phyloP scores from a whole-genome alignment of 345 rosid species.

The Pistacia vera region DNA sequence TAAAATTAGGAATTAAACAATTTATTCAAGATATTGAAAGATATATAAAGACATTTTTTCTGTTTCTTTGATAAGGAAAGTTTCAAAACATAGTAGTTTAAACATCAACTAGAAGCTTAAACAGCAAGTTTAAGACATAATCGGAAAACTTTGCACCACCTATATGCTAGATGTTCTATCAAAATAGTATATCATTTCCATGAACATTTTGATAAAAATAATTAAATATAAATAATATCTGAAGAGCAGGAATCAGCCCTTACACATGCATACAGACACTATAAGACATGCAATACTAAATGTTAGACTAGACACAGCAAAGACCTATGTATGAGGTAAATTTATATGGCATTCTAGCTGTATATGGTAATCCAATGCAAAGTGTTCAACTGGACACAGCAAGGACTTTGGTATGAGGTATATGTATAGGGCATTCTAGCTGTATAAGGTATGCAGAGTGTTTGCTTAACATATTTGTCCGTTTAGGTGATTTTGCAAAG shows the following conservation, averaged over 20 bases:
- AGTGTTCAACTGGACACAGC: not conserved
- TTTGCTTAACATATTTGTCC: not conserved
- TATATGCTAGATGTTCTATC: not conserved
- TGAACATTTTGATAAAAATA: not conserved
- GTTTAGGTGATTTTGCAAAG: not conserved
- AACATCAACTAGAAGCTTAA: too few relatives aligned
- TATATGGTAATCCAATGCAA: not conserved
- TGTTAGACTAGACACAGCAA: constrained; percentile 9
- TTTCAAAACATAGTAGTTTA: not conserved
- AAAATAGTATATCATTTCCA: not conserved
- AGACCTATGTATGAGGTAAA: not conserved
- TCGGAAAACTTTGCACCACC: too few relatives aligned
- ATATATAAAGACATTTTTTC: not conserved
- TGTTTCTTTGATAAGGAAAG: not conserved
- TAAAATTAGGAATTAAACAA: constrained; percentile 12
- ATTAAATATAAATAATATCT: too few relatives aligned
- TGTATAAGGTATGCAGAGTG: not conserved
- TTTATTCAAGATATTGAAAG: constrained; percentile 17
- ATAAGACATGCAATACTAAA: too few relatives aligned
- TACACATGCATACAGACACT: too few relatives aligned
- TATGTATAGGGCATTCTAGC: not conserved
- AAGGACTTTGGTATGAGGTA: not conserved
- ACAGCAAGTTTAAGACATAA: too few relatives aligned
- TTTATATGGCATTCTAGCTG: not conserved
- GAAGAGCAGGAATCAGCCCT: too few relatives aligned